These are phyloP conservation scores for Tricholoma furcatifolium DNA, from an alignment of 768 basidiomycete genomes.

Conservation along the genomic window DNA sequence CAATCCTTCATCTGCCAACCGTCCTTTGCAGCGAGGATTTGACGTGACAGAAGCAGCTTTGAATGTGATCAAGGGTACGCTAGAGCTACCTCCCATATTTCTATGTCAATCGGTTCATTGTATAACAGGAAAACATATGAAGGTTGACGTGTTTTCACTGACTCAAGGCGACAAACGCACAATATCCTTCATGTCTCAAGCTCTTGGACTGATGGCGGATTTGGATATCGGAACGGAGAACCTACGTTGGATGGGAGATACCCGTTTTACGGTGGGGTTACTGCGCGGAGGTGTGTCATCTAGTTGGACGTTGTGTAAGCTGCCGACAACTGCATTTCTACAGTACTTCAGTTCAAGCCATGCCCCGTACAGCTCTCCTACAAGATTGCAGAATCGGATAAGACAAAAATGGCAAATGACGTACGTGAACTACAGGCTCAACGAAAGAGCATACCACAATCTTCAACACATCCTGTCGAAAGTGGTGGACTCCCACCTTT, in stretches of 20 bases:
- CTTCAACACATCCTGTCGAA: conserved; percentile 5
- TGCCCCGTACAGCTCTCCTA: conserved; percentile 72
- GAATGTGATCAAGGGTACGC: conserved; percentile 76
- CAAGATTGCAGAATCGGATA: conserved; percentile 70
- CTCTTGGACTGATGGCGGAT: conserved; percentile 83
- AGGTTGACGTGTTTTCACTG: conserved; percentile 76
- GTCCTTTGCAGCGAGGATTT: conserved; percentile 53
- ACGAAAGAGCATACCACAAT: conserved; percentile 23
- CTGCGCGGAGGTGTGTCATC: conserved; percentile 58
- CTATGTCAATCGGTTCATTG: neutral
- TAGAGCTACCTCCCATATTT: neutral
- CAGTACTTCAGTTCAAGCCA: conserved; percentile 60
- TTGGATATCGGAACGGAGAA: conserved; percentile 82
- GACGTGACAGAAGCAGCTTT: conserved; percentile 73
- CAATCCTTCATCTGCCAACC: neutral
- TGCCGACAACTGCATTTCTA: conserved; percentile 1
- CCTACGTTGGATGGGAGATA: conserved; percentile 84
- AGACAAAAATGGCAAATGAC: conserved; percentile 62
- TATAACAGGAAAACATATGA: conserved; percentile 63
- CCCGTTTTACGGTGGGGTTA: conserved; percentile 73
- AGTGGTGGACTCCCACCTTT: conserved; percentile 42
- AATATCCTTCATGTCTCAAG: conserved; percentile 83
- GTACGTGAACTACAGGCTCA: conserved; percentile 43
- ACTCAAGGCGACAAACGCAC: conserved; percentile 60
- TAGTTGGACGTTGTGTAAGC: neutral